A percentile compares a stretch with the other conserved stretches of the same genome.
These are phyloP conservation scores for Casuarina cunninghamiana DNA, from an alignment of 306 rosid genomes.

Conservation along the genomic window DNA sequence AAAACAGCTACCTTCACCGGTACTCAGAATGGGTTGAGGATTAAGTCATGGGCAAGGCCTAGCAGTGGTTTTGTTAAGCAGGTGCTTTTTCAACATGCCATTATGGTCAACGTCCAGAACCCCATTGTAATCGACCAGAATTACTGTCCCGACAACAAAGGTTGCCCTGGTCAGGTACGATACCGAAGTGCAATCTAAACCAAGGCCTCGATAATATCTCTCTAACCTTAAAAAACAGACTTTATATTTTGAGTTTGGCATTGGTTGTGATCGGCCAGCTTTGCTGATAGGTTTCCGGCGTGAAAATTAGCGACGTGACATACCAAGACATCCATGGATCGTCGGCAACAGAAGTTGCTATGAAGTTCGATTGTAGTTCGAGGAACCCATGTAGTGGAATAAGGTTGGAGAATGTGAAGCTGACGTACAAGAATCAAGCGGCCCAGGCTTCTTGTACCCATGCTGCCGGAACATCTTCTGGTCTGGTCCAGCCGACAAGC, in stretches of 20 bases:
- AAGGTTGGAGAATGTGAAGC: too few species aligned
- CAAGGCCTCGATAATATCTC: too few species aligned
- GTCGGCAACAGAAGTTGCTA: slow-evolving; percentile 35
- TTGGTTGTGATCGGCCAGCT: too few species aligned
- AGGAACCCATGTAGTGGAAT: too few species aligned
- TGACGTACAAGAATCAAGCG: too few species aligned
- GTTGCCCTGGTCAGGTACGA: slow-evolving; percentile 47
- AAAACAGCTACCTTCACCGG: slow-evolving; percentile 32
- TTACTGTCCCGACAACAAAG: slow-evolving; percentile 41
- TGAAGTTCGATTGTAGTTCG: slow-evolving; percentile 44
- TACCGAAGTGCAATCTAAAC: too few species aligned
- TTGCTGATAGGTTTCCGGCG: slow-evolving; percentile 27
- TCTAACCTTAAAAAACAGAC: too few species aligned
- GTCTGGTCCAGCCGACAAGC: too few species aligned
- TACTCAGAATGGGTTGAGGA: slow-evolving; percentile 50
- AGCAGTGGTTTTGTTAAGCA: slow-evolving; percentile 49
- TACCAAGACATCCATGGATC: slow-evolving; percentile 36
- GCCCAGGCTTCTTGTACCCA: too few species aligned
- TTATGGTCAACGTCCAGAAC: slow-evolving; percentile 43
- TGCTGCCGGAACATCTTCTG: too few species aligned
- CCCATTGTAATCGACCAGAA: slow-evolving; percentile 56
- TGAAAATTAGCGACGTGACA: slow-evolving; percentile 28
- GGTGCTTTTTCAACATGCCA: slow-evolving; percentile 38
- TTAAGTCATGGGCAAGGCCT: slow-evolving; percentile 59
- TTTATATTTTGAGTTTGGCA: too few species aligned